Evolutionary conservation across 805 yeast species (phyloP), one percentile per base, ranked within the genome.

Genomic region (Wickerhamiella cacticola): DNA sequence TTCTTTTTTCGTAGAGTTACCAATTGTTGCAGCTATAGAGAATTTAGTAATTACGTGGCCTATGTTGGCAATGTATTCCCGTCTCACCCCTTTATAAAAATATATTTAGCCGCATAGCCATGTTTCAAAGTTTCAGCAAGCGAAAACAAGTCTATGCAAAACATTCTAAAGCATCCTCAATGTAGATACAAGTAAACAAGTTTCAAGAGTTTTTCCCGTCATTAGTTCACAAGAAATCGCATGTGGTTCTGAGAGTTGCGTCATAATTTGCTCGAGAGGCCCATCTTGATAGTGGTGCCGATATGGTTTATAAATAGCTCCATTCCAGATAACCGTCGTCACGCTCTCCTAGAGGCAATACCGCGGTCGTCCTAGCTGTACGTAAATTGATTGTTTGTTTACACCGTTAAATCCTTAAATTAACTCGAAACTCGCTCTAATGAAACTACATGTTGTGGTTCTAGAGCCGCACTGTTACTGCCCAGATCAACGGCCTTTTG

Each of bases 311-410:
- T 31, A 31, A n/a, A 31, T 31, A 31, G 36, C 21, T 31, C 10
- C 36, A 31, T 31, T 31, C 36, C 36, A 31, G 5, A 5, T 5
- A 29, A 13, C n/a, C n/a, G n/a, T n/a, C n/a, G n/a, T n/a, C n/a
- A n/a, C n/a, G n/a, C n/a, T n/a, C n/a, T n/a, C n/a, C n/a, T n/a
- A n/a, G n/a, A n/a, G n/a, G n/a, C n/a, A n/a, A n/a, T n/a, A n/a
- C n/a, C n/a, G n/a, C n/a, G n/a, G n/a, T n/a, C n/a, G n/a, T n/a
- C n/a, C n/a, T n/a, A n/a, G n/a, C n/a, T n/a, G n/a, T n/a, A n/a
- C n/a, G n/a, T n/a, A n/a, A n/a, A n/a, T n/a, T n/a, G n/a, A n/a
- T 31, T 31, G 36, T 31, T 31, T 31, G 19, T 31, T 31, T 31
- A 31, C 36, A 15, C 36, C n/a, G n/a, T 31, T 31, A 15, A 31